Evolutionary conservation across 352 stramenopile species (phyloP), one percentile per base, ranked within the genome.

Genomic region (Globisporangium abappressorium): DNA sequence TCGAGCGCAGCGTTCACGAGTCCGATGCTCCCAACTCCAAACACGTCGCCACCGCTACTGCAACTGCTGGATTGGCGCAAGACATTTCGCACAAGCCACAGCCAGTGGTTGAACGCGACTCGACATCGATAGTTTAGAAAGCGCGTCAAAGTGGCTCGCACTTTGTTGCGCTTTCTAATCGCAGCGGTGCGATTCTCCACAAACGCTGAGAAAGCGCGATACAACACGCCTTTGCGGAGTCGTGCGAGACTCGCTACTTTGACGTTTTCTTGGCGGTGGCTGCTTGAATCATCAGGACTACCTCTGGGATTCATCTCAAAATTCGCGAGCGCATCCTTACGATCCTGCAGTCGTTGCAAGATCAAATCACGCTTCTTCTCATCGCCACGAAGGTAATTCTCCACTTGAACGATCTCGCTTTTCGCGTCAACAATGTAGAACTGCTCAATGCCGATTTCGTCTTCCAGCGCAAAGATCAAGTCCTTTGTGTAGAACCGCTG

Each of bases 371-470:
- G 74, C 0, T 70, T 76, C 22, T 80, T 87, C 14, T 77, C 69
- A 53, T 93, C 86, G n/a, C 70, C 80, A 12, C 76, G 76, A n/a
- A 92, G 60, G 43, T 89, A 87, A 51, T 92, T 90, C 54, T 95
- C 84, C 5, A 89, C 78, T 60, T 82, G 76, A 5, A 92, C 70
- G 30, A 90, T 85, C 41, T 93, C 85, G 9, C 79, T 66, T 55
- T 95, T 95, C 5, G 82, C 80, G 47, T 95, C 84, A 2, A 89
- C 61, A 54, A 95, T 95, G 65, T 93, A 95, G n/a, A 92, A 74
- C 64, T 92, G 81, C 43, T 95, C 87, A 38, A 95, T 93, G 61
- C 90, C 84, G 22, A 95, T 81, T 63, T 95, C 87, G 69, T 95
- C 87, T 64, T 92, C 84, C 14, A 95, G 71, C 0, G 84, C 79